Conservation (phyloP, 2,329 filamentous ascomycete species). For the Fusarium oligoseptatum region DNA sequence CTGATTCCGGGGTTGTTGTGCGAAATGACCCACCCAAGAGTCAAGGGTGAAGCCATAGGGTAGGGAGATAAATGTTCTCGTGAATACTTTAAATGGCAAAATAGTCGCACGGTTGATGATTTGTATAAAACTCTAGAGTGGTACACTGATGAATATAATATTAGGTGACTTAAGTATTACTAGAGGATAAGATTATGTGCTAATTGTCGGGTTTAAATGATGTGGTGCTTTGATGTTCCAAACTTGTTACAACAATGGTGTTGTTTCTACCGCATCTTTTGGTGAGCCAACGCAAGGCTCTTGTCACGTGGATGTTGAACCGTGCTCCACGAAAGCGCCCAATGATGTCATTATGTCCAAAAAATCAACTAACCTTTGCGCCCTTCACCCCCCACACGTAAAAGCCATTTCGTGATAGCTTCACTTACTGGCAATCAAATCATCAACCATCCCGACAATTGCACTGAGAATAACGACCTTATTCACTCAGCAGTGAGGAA, state of each 20-base stretch:
- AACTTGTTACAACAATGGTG: not conserved
- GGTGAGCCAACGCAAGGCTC: not conserved
- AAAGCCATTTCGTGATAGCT: not conserved
- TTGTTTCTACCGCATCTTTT: not conserved
- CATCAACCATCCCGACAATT: not conserved
- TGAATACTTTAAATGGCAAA: not conserved
- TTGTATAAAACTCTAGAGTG: not conserved
- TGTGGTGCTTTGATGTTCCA: not conserved
- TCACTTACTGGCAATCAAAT: not conserved
- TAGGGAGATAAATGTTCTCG: not conserved
- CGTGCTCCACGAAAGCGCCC: rapidly evolving
- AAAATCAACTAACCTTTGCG: not conserved
- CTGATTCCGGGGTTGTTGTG: not conserved
- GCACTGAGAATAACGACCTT: not conserved
- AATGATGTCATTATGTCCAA: not conserved
- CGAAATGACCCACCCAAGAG: not conserved
- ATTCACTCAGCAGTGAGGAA: rapidly evolving
- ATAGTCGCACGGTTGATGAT: not conserved
- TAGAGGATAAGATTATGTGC: not conserved
- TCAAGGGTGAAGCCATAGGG: not conserved
- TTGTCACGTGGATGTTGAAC: not conserved
- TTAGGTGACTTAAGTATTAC: not conserved
- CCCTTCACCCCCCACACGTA: not conserved
- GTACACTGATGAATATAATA: rapidly evolving
- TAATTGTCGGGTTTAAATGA: not conserved